Base-by-base conservation (phyloP, 164 flowering plant species). In the Aristolochia californica region DNA sequence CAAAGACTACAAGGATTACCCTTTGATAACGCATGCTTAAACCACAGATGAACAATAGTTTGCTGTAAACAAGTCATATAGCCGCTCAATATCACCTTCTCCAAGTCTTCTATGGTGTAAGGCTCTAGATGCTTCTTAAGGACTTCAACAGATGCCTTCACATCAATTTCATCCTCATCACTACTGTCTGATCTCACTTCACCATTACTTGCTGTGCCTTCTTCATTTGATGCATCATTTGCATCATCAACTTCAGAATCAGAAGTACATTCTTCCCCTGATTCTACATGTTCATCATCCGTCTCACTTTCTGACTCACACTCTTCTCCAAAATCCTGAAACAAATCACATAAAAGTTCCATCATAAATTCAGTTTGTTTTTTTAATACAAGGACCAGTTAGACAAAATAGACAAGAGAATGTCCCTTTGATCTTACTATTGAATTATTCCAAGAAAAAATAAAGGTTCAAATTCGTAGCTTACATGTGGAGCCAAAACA, bases 401-500 rank as follows among this genome's bases (percentile, higher is more conserved):
- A n/a, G 48, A n/a, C 5, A 45, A 11, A 45, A 14, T 45, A 14
- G 48, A 14, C 11, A 14, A 14, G 16, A 9, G 38, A 14, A 5
- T 47, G n/a, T 25, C 20, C 43, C 26, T 28, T 21, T 43, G 24
- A 7, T 34, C 5, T 18, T 16, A 24, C 23, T 12, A 26, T 25
- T 14, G 25, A 53, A 15, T 23, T 18, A 43, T 4, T 16, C 2
- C 13, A 49, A 40, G 44, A 12, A 5, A 58, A 53, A 20, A 14
- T 12, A 57, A 40, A 15, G 34, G 20, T 47, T 20, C 40, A 34
- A 34, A 34, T 3, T 34, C 34, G 7, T 7, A 28, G 7, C 91
- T 81, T 82, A 94, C 99, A 74, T 75, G 79, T 47, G 96, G 90
- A 67, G 97, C 93, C 68, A 94, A 89, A 64, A 86, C 70, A 63